Percentiles rank a stretch among this genome's conserved stretches.
These are phyloP conservation scores for Dianthus caryophyllus DNA, from an alignment of 148 eudicot genomes.

Conservation along the genomic window DNA sequence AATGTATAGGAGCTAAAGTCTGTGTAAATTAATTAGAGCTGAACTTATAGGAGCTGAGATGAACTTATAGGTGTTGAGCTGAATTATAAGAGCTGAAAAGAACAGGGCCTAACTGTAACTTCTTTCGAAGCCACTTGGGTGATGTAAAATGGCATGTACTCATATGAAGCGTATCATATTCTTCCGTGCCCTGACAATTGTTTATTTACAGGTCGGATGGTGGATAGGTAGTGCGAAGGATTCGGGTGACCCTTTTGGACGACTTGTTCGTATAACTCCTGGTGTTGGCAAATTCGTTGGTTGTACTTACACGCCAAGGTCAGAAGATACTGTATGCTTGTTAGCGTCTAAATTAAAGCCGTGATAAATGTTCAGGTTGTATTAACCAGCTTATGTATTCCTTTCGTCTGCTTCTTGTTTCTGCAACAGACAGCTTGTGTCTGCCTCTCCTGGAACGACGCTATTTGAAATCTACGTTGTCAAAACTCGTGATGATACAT, in stretches of 20 bases:
- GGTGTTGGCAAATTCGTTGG: conserved; percentile 90
- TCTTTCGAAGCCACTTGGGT: too few relatives aligned
- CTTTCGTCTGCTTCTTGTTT: neutral
- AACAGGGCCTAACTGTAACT: too few relatives aligned
- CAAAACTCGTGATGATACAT: conserved; percentile 54
- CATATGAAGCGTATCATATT: conserved; percentile 9
- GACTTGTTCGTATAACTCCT: conserved; percentile 70
- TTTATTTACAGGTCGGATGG: conserved; percentile 82
- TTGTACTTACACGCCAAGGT: conserved; percentile 83
- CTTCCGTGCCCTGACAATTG: neutral
- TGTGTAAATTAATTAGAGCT: too few relatives aligned
- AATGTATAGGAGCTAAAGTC: too few relatives aligned
- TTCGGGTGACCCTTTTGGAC: conserved; percentile 86
- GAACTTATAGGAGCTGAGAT: too few relatives aligned
- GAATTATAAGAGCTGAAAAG: too few relatives aligned
- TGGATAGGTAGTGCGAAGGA: conserved; percentile 91
- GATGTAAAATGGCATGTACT: too few relatives aligned
- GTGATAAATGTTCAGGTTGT: neutral
- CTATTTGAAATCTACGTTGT: conserved; percentile 87
- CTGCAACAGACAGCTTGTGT: conserved; percentile 64
- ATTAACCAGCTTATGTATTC: neutral
- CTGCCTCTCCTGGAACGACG: conserved; percentile 85
- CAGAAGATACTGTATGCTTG: conserved; percentile 5
- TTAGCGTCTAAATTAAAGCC: neutral
- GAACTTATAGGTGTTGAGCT: too few relatives aligned